phyloP scores from a whole-genome alignment of 2,329 filamentous ascomycete species.

The Aspergillus amoenus region DNA sequence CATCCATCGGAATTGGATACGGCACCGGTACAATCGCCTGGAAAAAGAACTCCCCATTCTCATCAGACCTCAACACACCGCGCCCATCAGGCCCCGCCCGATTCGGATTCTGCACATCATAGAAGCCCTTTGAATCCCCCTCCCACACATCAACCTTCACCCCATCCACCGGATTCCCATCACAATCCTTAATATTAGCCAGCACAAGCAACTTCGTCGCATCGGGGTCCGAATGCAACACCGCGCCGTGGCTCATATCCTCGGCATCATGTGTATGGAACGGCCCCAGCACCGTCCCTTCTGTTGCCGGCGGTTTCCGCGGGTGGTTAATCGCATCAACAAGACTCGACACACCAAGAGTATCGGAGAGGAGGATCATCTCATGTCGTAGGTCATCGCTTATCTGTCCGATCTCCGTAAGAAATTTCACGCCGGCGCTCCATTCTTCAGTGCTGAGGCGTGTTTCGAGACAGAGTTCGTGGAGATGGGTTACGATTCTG shows the following conservation, averaged over 20 bases:
- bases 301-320: slow-evolving; percentile 20
- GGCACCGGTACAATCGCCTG: slow-evolving; percentile 26
- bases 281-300: slow-evolving; percentile 29
- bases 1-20: slow-evolving; percentile 28
- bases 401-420: slow-evolving; percentile 50
- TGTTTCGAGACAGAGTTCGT: slow-evolving; percentile 80
- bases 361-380: slow-evolving; percentile 21
- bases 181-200: slow-evolving; percentile 22
- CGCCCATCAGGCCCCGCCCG: slow-evolving; percentile 23
- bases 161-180: slow-evolving; percentile 21
- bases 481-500: slow-evolving; percentile 71
- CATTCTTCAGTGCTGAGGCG: slow-evolving; percentile 74
- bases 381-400: slow-evolving; percentile 15
- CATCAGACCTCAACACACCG: slow-evolving; percentile 22
- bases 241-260: slow-evolving; percentile 20
- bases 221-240: slow-evolving; percentile 20
- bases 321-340: slow-evolving; percentile 28
- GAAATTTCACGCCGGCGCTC: slow-evolving; percentile 71
- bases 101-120: slow-evolving; percentile 28
- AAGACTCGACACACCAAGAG: slow-evolving; percentile 26
- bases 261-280: slow-evolving; percentile 30
- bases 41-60: slow-evolving; percentile 25
- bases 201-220: slow-evolving; percentile 20
- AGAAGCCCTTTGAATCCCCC: slow-evolving; percentile 27
- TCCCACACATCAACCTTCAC: slow-evolving; percentile 28